Base-by-base conservation (phyloP, 202 grass and related monocot genomes). In the Zizania palustris region DNA sequence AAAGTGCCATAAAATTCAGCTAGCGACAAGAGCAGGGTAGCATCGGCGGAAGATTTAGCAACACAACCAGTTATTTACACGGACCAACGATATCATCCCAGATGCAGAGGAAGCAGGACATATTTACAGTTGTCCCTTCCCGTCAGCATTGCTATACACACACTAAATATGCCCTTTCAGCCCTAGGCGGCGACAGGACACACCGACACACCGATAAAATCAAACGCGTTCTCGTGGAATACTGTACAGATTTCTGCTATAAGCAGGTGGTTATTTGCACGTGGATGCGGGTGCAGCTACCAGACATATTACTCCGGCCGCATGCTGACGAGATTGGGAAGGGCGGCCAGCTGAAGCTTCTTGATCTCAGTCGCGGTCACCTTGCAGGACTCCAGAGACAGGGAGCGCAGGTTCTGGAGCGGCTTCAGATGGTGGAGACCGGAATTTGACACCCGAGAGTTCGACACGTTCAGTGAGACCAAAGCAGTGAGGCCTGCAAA, bases 361-460 rank as follows among this genome's bases (percentile, higher is more conserved):
- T 93, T 93, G 55, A 99, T 85, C 79, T 93, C 96, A 0, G 21
- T 73, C n/a, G 83, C 83, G 1, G 96, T 96, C 28, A 99, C 96
- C 86, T 86, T 92, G 92, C 87, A 91, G 3, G 92, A 96, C 64
- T 96, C 96, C 71, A 99, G 79, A 15, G 85, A 79, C 67, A 99
- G 64, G 39, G 89, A 95, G 8, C 83, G 80, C 49, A 99, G 87
- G 67, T 82, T 89, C 65, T 84, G 93, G 67, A 99, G 64, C 0
- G 78, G 85, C 80, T 90, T 96, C 81, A 99, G 85, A 73, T 99
- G 89, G 63, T 89, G 92, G 60, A 99, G 82, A 16, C 92, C 92
- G 0, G 48, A 81, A 45, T 96, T 93, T 16, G 96, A 88, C 21
- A 96, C 82, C 37, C 85, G 85, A 0, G 96, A 88, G 67, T 95